phyloP scores from a whole-genome alignment of 345 rosid species.

The Orychophragmus violaceus region DNA sequence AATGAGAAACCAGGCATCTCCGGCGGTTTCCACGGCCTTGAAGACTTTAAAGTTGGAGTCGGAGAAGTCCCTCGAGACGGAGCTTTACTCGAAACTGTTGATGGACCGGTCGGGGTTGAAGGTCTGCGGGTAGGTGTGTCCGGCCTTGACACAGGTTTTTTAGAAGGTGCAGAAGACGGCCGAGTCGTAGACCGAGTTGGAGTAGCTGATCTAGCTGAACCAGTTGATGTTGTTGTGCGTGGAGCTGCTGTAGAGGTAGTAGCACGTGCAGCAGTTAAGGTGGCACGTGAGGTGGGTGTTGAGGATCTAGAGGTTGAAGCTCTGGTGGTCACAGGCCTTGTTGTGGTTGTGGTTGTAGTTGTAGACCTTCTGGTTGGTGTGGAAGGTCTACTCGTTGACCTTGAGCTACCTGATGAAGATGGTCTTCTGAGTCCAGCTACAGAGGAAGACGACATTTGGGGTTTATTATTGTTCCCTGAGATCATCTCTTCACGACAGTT shows the following conservation, averaged over 20 bases:
- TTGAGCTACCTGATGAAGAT: slow-evolving; percentile 53
- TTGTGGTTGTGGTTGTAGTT: slow-evolving; percentile 21
- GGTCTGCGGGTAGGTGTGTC: slow-evolving; percentile 31
- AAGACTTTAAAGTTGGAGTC: slow-evolving; percentile 47
- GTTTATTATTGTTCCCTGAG: slow-evolving; percentile 23
- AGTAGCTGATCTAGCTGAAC: slow-evolving; percentile 31
- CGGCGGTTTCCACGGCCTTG: slow-evolving; percentile 36
- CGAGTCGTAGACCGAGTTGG: slow-evolving; percentile 23
- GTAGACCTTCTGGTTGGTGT: slow-evolving; percentile 57
- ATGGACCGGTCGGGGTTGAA: slow-evolving; percentile 31
- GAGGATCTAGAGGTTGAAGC: slow-evolving; percentile 55
- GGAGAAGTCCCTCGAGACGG: slow-evolving; percentile 64
- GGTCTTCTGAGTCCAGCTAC: slow-evolving; percentile 42
- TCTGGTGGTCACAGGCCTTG: slow-evolving; percentile 38
- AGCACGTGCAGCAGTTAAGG: slow-evolving; percentile 36
- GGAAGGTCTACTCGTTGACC: slow-evolving; percentile 42
- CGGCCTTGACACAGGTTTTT: slow-evolving; percentile 19
- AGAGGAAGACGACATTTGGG: slow-evolving; percentile 31
- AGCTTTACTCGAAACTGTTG: slow-evolving; percentile 33
- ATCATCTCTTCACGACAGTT: slow-evolving; percentile 43
- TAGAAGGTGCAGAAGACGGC: slow-evolving; percentile 24
- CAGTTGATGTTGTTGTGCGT: slow-evolving; percentile 14
- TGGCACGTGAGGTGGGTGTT: slow-evolving; percentile 62
- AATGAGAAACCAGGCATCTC: slow-evolving; percentile 57
- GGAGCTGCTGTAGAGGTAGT: slow-evolving; percentile 4